A percentile compares a stretch with the other conserved stretches of the same genome.
These are phyloP conservation scores for Eremothecium sinecaudum DNA, from an alignment of 1,139 yeast species.

Conservation along the genomic window DNA sequence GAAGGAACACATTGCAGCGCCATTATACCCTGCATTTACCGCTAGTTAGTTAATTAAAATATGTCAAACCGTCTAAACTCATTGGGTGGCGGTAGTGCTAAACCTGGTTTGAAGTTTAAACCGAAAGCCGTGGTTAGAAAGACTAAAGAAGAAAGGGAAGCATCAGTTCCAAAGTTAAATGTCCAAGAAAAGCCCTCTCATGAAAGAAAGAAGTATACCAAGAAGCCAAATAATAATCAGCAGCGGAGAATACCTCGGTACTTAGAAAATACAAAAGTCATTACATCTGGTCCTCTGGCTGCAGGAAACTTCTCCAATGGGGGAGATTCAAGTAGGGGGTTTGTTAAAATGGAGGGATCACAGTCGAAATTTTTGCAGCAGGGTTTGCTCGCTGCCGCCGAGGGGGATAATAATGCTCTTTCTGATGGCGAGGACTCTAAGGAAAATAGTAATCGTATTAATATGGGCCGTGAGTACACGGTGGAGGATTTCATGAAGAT, in stretches of 20 bases:
- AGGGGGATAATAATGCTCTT: conserved; percentile 26
- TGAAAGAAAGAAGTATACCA: conserved; percentile 17
- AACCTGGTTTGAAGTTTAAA: conserved; percentile 55
- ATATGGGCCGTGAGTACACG: conserved; percentile 52
- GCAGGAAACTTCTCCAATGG: conserved; percentile 48
- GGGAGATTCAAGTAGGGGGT: conserved; percentile 25
- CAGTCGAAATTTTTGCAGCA: conserved; percentile 21
- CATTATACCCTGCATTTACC: too few species aligned
- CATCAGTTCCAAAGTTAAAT: conserved; percentile 55
- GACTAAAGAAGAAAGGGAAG: conserved; percentile 72
- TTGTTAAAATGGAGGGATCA: conserved; percentile 23
- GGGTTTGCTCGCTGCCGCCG: conserved; percentile 28
- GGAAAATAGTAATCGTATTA: conserved; percentile 38
- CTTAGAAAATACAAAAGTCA: conserved; percentile 56
- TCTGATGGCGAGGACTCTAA: conserved; percentile 22
- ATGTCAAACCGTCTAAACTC: conserved; percentile 4
- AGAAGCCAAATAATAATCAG: conserved; percentile 31
- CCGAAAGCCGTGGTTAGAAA: conserved; percentile 80
- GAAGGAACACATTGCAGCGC: too few species aligned
- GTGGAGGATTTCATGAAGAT: conserved; percentile 33
- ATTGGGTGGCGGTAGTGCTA: conserved; percentile 20
- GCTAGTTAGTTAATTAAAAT: neutral
- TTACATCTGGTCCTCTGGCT: conserved; percentile 63
- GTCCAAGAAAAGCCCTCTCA: conserved; percentile 24
- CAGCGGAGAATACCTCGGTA: conserved; percentile 36